Evolutionary conservation across 1,284 basidiomycete species (phyloP), one percentile per base, ranked within the genome.

Genomic region (Puccinia coronata): DNA sequence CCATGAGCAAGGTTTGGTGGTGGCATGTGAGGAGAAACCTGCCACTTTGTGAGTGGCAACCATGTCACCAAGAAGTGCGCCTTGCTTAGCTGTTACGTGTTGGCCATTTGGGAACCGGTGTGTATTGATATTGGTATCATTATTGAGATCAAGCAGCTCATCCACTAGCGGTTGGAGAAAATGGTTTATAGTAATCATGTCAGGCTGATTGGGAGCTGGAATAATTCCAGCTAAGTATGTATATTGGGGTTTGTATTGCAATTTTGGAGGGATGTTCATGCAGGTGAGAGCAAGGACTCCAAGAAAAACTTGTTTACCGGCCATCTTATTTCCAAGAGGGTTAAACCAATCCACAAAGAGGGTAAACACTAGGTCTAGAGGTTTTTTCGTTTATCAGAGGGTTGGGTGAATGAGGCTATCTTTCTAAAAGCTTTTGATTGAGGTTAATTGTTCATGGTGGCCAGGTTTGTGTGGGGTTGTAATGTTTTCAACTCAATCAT

Each of bases 31-130:
- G 11, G 61, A 25, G n/a, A 77, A 77, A 18, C 57, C 74, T 41
- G 59, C 74, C 18, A 77, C 59, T 61, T 77, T 77, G 74, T 77
- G 74, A n/a, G 57, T 77, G 41, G 74, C 74, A 65, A 77, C 74
- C 2, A 77, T 34, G 36, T 77, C 74, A 34, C 74, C 74, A 77
- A 63, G 34, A 11, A 77, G 28, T 12, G 43, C 57, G 23, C 41
- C 36, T 25, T 65, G 59, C 49, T 61, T 49, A 20, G 31, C 74
- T 1, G 34, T 63, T 23, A 77, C 55, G 5, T 41, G 63, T 49
- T 34, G 18, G 25, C 74, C 74, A 3, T 49, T 14, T 25, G 74
- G 74, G 39, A 47, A 61, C 25, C 53, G 5, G 23, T 65, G n/a
- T 12, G 74, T 67, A 20, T 12, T 4, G 4, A 77, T 77, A 28